phyloP scores from a whole-genome alignment of 2,329 filamentous ascomycete species.

The Verticillium isaacii region DNA sequence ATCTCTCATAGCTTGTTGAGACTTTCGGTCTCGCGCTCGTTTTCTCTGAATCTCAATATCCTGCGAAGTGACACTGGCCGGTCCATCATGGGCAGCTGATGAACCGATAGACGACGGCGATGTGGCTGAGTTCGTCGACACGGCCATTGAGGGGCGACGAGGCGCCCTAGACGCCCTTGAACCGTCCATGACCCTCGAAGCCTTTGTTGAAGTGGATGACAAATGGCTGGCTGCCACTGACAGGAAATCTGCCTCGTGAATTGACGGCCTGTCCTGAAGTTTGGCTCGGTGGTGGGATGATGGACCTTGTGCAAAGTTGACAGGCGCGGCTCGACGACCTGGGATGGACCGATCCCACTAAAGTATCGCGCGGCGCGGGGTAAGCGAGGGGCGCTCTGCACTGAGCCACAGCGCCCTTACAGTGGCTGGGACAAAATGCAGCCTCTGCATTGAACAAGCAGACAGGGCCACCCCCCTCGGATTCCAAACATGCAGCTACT shows the following conservation, averaged over 20 bases:
- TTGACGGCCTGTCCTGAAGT: no score
- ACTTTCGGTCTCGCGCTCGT: constrained; percentile 24
- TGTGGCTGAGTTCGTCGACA: constrained; percentile 3
- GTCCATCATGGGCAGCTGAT: constrained; percentile 1
- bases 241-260: no score
- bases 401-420: background rate
- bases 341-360: no score
- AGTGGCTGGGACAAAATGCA: background rate
- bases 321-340: no score
- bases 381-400: background rate
- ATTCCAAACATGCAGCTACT: no score
- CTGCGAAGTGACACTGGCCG: constrained; percentile 2
- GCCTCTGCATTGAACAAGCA: no score
- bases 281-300: no score
- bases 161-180: background rate
- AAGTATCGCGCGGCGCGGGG: background rate
- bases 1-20: constrained; percentile 27
- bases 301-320: no score
- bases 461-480: no score
- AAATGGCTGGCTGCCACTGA: no score
- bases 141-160: background rate
- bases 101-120: constrained; percentile 4
- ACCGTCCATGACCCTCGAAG: background rate
- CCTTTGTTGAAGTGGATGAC: no score
- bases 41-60: constrained; percentile 22